Conservation (phyloP, 306 rosid species). For the Cicer cuneatum region DNA sequence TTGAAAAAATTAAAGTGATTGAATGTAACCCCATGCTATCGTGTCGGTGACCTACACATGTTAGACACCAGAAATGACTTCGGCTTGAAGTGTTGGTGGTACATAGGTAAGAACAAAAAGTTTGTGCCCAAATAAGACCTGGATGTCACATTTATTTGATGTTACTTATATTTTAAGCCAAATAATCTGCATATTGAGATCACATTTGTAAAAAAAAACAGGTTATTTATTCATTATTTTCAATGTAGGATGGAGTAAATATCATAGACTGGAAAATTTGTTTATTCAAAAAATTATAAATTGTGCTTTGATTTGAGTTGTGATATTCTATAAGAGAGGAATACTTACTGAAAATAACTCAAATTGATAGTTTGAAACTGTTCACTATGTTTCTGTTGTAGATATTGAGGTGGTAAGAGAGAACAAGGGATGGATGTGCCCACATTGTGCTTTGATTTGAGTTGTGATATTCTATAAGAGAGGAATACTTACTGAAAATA, state of each 20-base stretch:
- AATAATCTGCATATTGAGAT: constrained; percentile 11
- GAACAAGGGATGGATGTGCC: constrained; percentile 76
- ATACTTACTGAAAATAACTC: not conserved
- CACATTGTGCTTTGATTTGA: constrained; percentile 12
- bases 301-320: constrained; percentile 10
- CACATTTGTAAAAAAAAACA: not conserved
- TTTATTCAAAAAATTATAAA: constrained; percentile 3
- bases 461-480: constrained; percentile 15
- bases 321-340: constrained; percentile 16
- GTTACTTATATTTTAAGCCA: not conserved
- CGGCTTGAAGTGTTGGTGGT: too few relatives aligned
- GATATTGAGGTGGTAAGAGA: constrained; percentile 70
- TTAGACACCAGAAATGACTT: too few relatives aligned
- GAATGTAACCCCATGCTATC: too few relatives aligned
- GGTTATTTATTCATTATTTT: not conserved
- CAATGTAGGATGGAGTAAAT: not conserved
- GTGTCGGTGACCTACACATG: too few relatives aligned
- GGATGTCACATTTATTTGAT: constrained; percentile 8
- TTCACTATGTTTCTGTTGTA: constrained; percentile 39
- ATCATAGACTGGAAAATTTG: not conserved
- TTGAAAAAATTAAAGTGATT: too few relatives aligned
- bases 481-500: not conserved
- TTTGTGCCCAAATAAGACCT: not conserved
- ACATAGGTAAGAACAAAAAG: too few relatives aligned
- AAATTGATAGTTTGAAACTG: constrained; percentile 13